Evolutionary conservation across 2,329 filamentous ascomycete genomes (phyloP), one percentile per base, ranked within the genome.

Genomic region (Fusarium multiceps): DNA sequence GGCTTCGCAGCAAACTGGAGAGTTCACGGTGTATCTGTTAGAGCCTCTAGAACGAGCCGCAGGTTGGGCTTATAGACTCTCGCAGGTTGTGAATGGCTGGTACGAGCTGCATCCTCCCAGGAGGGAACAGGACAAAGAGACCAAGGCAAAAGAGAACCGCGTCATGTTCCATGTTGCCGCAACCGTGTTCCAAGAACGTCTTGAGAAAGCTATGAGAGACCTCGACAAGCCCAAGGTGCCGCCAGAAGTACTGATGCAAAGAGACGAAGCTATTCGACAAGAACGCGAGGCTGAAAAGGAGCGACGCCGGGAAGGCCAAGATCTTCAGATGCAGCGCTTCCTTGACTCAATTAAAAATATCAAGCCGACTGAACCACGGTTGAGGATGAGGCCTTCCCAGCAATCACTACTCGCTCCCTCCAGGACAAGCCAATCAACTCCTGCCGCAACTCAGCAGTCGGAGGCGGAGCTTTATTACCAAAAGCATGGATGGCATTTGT

Each of bases 401-500:
- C 41, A 41, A n/a, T 21, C n/a, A 45, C 21, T 13, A 27, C 34
- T 25, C 30, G 11, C 32, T 50, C 69, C 65, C 4, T 63, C 60
- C 4, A 55, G 59, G 6, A 25, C 58, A 53, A 69, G 30, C 23
- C 61, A 30, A 13, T 25, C 43, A 27, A 12, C 21, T 13, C 28
- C 27, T 20, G 5, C 43, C 11, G 32, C 55, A 23, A 46, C 55
- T 13, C 63, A 57, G n/a, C 28, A 46, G 14, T 25, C 37, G 14
- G 27, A 34, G 10, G 43, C 30, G 5, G 66, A 66, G 12, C 46
- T 50, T 11, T 77, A 78, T 32, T 69, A 63, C 25, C 49, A 69
- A 25, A 64, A 61, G 43, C 49, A 77, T 27, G 74, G 74, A 11
- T 78, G 76, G 76, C 34, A 66, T 28, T 54, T 65, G 41, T 61